phyloP scores from a whole-genome alignment of 441 rosid species.

The Breynia disticha region DNA sequence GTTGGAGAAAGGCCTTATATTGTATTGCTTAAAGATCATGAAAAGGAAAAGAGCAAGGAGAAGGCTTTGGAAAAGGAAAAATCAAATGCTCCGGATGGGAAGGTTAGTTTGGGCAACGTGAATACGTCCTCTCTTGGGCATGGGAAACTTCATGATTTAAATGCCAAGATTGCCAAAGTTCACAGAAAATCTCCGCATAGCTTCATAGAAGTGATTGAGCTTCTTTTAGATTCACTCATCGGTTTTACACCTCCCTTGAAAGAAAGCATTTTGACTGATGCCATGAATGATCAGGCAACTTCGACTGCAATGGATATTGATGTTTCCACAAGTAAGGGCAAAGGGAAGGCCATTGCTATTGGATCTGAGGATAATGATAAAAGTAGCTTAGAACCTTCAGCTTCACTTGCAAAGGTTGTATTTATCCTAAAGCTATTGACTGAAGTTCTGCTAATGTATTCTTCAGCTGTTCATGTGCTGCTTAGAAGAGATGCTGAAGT shows the following conservation, averaged over 20 bases:
- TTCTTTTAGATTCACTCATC: conserved; percentile 70
- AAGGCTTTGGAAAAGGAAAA: conserved; percentile 61
- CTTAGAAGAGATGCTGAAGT: conserved; percentile 80
- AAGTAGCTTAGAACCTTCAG: conserved; percentile 53
- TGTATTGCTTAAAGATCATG: conserved; percentile 83
- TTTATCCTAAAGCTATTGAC: conserved; percentile 89
- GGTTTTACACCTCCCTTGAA: conserved; percentile 59
- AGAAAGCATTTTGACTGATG: conserved; percentile 39
- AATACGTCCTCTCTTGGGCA: conserved; percentile 25
- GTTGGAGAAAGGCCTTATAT: conserved; percentile 90
- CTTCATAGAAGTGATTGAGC: conserved; percentile 76
- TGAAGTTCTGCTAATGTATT: conserved; percentile 78
- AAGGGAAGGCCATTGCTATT: conserved; percentile 81
- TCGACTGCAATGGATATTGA: conserved; percentile 89
- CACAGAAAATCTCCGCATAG: conserved; percentile 80
- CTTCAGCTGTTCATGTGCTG: conserved; percentile 73
- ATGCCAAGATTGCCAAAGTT: conserved; percentile 59
- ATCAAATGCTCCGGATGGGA: conserved; percentile 48
- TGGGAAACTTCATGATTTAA: conserved; percentile 44
- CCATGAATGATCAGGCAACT: conserved; percentile 29
- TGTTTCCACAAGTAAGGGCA: conserved; percentile 64
- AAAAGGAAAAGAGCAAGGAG: conserved; percentile 69
- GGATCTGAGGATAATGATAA: conserved; percentile 48
- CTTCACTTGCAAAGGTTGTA: conserved; percentile 76
- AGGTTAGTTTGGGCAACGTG: conserved; percentile 35